Base-by-base conservation (phyloP, 495 filamentous ascomycete species). In the Daldinia grandis region DNA sequence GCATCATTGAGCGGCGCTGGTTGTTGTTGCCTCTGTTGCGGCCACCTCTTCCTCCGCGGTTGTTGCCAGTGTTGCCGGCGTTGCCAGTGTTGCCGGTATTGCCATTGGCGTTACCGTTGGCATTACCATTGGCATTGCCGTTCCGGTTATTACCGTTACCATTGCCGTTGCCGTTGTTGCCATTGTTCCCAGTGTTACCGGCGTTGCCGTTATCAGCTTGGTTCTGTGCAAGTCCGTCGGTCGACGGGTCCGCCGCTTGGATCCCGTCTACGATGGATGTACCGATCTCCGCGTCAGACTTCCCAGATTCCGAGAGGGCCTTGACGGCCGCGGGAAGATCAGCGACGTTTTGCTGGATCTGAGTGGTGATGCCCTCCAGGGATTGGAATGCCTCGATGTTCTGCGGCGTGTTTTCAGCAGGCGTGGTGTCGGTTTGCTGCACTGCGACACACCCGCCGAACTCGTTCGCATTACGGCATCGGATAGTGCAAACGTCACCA, bases 391-490 rank as follows among this genome's bases (percentile, higher is more conserved):
- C 79, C 1, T 64, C 17, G 54, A 82, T 77, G 58, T 74, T 77
- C 17, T 69, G 49, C 7, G 81, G 76, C 15, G 74, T 76, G 76
- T 82, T 83, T 49, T 68, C 51, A 47, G 66, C 76, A 12, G 80
- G 65, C 1, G 64, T 74, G 6, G 66, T 67, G 55, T 83, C 82
- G 42, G 58, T 72, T 49, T 84, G 82, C 58, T 84, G 80, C 2
- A 84, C 81, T 28, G 81, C 77, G 35, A 84, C 79, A 63, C 81
- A 83, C 5, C 79, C 76, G 33, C 86, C 86, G 68, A 89, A 88
- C 1, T 85, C 84, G 0, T 85, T 84, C 1, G 86, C 85, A 71
- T 89, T 89, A 49, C 82, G 79, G 72, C 87, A 82, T 10, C 85
- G 78, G 5, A 87, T 80, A 40, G 86, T 85, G 78, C 86, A 88